These are phyloP conservation scores for Diaporthe sp. DNA, from an alignment of 2,329 filamentous ascomycete species.

Conservation along the genomic window DNA sequence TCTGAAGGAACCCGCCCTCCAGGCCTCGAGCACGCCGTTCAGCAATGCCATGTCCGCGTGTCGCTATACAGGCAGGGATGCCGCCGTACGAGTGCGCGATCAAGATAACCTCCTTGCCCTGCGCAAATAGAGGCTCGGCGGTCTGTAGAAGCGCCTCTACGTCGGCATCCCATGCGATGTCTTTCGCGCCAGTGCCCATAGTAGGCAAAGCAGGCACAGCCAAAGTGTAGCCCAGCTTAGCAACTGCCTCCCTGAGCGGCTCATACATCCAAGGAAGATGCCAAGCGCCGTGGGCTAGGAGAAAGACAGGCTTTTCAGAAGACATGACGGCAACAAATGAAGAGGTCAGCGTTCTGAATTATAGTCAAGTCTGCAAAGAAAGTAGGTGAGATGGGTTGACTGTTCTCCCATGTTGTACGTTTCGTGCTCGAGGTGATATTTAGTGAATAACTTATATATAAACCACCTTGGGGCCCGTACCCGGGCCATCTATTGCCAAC, in stretches of 20 bases:
- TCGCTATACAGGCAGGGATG: conserved; percentile 4
- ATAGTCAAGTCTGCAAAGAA: neutral
- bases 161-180: conserved; percentile 1
- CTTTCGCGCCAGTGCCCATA: neutral
- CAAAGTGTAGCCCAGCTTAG: neutral
- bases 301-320: neutral
- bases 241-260: neutral
- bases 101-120: conserved; percentile 2
- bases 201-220: neutral
- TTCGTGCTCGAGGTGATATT: neutral
- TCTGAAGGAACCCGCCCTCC: neutral
- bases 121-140: neutral
- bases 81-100: conserved; percentile 25
- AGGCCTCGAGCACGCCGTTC: neutral
- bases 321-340: neutral
- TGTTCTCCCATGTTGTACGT: neutral
- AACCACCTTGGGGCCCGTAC: too few species aligned
- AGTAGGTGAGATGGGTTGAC: neutral
- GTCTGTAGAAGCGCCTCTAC: neutral
- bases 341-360: neutral
- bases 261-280: neutral
- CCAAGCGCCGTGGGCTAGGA: conserved; percentile 14
- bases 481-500: too few species aligned
- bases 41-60: neutral
- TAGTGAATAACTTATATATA: too few species aligned